phyloP scores from a whole-genome alignment of 2,329 filamentous ascomycete species.

The Penicillium sp. region DNA sequence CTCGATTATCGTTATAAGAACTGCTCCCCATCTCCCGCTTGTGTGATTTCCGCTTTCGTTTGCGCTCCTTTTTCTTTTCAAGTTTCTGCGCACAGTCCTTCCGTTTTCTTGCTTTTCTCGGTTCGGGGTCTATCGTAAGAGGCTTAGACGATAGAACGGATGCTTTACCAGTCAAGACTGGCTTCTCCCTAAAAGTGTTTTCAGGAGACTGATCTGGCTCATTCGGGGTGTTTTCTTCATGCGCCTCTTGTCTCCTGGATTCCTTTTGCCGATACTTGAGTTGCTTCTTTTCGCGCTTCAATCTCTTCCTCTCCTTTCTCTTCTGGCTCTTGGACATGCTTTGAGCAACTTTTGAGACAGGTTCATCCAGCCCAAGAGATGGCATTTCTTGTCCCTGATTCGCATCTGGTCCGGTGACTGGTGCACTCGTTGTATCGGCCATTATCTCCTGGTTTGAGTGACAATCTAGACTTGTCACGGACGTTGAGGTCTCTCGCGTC shows the following conservation, averaged over 20 bases:
- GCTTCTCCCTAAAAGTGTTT: neutral
- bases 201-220: too few relatives aligned
- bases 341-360: neutral
- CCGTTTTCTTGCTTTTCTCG: constrained; percentile 3
- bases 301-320: neutral
- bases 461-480: too few relatives aligned
- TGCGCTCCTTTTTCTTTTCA: constrained; percentile 1
- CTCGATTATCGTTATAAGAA: neutral
- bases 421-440: too few relatives aligned
- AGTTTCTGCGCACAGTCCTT: constrained; percentile 4
- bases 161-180: neutral
- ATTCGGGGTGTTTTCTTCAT: too few relatives aligned
- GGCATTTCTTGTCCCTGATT: neutral
- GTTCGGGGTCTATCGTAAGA: neutral
- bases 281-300: neutral
- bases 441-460: too few relatives aligned
- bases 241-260: neutral
- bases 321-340: constrained; percentile 1
- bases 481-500: too few relatives aligned
- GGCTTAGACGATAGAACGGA: neutral
- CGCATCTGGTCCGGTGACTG: too few relatives aligned
- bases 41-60: neutral
- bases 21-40: neutral
- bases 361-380: neutral
- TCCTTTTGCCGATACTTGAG: neutral